Conservation (phyloP, 2,329 filamentous ascomycete species). For the Diaporthe vexans region DNA sequence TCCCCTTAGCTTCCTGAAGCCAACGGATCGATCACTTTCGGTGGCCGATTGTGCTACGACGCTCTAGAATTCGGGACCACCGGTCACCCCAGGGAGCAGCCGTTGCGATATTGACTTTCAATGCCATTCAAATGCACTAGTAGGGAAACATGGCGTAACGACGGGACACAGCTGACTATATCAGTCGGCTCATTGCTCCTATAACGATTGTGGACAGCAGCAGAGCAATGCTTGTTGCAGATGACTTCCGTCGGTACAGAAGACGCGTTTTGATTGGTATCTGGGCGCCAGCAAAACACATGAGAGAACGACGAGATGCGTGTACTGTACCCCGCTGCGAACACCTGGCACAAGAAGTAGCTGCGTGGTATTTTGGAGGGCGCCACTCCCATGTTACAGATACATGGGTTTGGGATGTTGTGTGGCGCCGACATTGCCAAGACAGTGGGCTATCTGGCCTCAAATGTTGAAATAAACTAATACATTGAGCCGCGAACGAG, state of each 20-base stretch:
- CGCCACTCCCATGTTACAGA: conserved; percentile 6
- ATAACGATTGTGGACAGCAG: too few relatives aligned
- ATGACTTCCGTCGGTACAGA: not conserved
- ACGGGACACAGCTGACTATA: not conserved
- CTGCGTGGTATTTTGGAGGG: conserved; percentile 5
- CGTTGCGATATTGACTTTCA: not conserved
- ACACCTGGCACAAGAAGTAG: not conserved
- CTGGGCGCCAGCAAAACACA: not conserved
- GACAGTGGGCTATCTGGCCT: not conserved
- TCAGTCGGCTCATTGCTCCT: not conserved
- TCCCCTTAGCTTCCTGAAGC: conserved; percentile 21
- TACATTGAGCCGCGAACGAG: conserved; percentile 24
- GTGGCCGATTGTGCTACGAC: conserved; percentile 25
- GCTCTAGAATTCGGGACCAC: not conserved
- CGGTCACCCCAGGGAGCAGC: not conserved
- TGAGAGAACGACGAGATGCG: not conserved
- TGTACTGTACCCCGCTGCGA: conserved; percentile 2
- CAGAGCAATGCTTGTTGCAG: not conserved
- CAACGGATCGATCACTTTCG: conserved; percentile 32
- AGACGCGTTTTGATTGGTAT: too few relatives aligned
- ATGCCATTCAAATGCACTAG: not conserved
- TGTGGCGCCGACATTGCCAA: conserved; percentile 26
- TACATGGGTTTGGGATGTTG: not conserved
- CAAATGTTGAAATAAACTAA: conserved; percentile 23
- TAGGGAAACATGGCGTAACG: not conserved